phyloP scores from a whole-genome alignment of 257 asterid species.

The Galeopsis tetrahit region DNA sequence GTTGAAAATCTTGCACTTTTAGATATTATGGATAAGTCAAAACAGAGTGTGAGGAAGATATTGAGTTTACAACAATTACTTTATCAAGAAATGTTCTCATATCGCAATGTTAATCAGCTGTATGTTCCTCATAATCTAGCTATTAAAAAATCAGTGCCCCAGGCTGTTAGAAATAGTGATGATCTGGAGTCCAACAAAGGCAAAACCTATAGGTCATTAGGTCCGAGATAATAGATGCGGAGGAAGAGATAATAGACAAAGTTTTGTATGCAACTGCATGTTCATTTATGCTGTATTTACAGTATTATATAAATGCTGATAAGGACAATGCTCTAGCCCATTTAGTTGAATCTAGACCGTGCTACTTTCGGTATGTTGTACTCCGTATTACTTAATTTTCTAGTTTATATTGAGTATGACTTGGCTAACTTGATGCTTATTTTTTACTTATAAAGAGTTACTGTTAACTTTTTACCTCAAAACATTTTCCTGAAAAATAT shows the following conservation, averaged over 20 bases:
- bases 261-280: no score
- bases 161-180: no score
- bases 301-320: background rate
- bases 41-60: background rate
- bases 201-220: no score
- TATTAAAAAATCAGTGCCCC: no score
- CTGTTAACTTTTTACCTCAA: background rate
- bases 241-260: no score
- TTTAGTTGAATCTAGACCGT: background rate
- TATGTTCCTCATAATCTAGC: background rate
- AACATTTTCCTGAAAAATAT: background rate
- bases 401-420: background rate
- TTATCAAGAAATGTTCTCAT: background rate
- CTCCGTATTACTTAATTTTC: background rate
- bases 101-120: background rate
- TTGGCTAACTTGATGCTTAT: background rate
- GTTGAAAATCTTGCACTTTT: background rate
- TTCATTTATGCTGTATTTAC: background rate
- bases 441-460: background rate
- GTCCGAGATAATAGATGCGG: no score
- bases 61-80: no score
- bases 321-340: background rate
- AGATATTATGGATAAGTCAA: background rate
- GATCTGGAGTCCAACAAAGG: no score
- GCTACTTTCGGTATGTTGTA: background rate